These are phyloP conservation scores for Dactylella cylindrospora DNA, from an alignment of 2,329 filamentous ascomycete species.

Conservation along the genomic window DNA sequence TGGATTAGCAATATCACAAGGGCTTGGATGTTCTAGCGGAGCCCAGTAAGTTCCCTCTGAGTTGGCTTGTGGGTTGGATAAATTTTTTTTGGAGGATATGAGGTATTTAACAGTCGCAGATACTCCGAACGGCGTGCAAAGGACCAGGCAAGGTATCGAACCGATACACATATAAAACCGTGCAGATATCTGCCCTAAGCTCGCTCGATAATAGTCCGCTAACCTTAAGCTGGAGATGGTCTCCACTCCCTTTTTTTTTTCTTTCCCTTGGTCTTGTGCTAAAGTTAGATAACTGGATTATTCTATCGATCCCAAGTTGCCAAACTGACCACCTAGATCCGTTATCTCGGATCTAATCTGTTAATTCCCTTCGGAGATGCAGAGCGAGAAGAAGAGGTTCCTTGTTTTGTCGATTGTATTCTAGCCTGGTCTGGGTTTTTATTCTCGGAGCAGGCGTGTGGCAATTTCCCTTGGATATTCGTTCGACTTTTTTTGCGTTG, in stretches of 20 bases:
- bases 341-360: constrained; percentile 40
- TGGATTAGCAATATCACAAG: no score
- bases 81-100: constrained; percentile 31
- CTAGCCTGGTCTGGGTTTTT: constrained; percentile 15
- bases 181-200: no score
- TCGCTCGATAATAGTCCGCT: constrained; percentile 43
- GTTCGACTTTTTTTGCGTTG: neutral
- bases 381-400: neutral
- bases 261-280: neutral
- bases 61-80: no score
- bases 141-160: constrained; percentile 25
- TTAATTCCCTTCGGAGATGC: constrained; percentile 10
- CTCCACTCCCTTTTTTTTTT: constrained; percentile 21
- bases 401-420: no score
- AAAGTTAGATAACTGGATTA: neutral
- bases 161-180: constrained; percentile 22
- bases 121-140: constrained; percentile 30
- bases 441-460: constrained; percentile 25
- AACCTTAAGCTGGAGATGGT: constrained; percentile 27
- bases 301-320: constrained; percentile 2
- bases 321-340: neutral
- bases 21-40: no score
- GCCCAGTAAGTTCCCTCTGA: no score
- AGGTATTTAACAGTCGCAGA: constrained; percentile 43
- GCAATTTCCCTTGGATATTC: neutral